phyloP scores from a whole-genome alignment of 2,329 filamentous ascomycete genomes.

The Microdochium paspali region DNA sequence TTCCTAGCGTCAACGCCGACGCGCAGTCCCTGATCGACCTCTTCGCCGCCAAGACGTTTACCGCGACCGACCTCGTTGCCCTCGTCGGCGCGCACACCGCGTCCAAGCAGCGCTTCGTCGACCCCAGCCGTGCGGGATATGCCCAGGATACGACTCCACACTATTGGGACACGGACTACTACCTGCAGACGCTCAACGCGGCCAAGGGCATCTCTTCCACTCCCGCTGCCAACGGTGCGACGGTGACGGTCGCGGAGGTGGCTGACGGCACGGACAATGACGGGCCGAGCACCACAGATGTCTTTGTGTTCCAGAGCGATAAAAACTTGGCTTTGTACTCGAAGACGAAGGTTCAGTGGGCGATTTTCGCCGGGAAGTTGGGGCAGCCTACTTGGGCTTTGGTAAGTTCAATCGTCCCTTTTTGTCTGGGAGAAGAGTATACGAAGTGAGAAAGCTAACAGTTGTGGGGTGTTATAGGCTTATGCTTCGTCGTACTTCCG shows the following conservation, averaged over 20 bases:
- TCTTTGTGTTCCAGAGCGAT: conserved; percentile 24
- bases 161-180: conserved; percentile 41
- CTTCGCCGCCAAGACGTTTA: conserved; percentile 41
- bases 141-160: conserved; percentile 38
- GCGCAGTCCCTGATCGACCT: conserved; percentile 32
- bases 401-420: conserved; percentile 10
- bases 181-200: conserved; percentile 26
- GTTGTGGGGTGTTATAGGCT: conserved; percentile 6
- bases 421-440: neutral
- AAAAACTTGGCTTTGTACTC: conserved; percentile 13
- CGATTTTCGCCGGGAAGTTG: conserved; percentile 10
- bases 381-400: conserved; percentile 12
- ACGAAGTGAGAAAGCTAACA: neutral
- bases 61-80: conserved; percentile 37
- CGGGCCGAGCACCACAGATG: conserved; percentile 6
- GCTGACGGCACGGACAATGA: conserved; percentile 6
- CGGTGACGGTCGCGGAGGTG: neutral
- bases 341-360: conserved; percentile 11
- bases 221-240: neutral
- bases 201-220: neutral
- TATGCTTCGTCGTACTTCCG: conserved; percentile 32
- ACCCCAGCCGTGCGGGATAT: conserved; percentile 23
- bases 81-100: conserved; percentile 44
- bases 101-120: conserved; percentile 35
- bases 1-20: conserved; percentile 30